Evolutionary conservation across 768 basidiomycete genomes (phyloP).

Genomic region (Russula emetica): DNA sequence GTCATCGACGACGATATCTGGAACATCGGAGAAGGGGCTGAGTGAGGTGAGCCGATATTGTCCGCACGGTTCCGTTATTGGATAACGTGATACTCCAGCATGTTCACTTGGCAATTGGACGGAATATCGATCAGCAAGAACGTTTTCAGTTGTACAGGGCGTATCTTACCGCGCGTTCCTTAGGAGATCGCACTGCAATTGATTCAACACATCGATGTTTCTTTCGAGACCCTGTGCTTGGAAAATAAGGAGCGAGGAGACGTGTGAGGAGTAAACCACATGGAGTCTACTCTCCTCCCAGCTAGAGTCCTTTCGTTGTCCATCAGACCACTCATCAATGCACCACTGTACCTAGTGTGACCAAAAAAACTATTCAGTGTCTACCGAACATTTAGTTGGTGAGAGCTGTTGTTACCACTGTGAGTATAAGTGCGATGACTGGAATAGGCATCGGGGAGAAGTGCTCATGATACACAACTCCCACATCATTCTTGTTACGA

Average conservation of each 20-base stretch:
- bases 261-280: not conserved
- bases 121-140: not conserved
- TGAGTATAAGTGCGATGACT: conserved; percentile 9
- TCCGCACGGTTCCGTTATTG: not conserved
- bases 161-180: not conserved
- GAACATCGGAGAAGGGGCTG: not conserved
- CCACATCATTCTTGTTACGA: not conserved
- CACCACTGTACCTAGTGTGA: conserved; percentile 11
- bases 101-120: not conserved
- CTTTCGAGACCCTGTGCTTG: not conserved
- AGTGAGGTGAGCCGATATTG: not conserved
- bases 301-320: not conserved
- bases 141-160: not conserved
- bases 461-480: not conserved
- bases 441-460: conserved; percentile 10
- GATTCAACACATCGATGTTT: not conserved
- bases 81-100: not conserved
- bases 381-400: not conserved
- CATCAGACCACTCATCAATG: conserved; percentile 14
- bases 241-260: not conserved
- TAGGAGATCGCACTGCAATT: conserved; percentile 4
- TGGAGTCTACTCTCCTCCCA: not conserved
- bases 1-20: not conserved
- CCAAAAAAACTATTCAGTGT: not conserved
- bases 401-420: conserved; percentile 5